phyloP scores from a whole-genome alignment of 2,329 filamentous ascomycete species.

The Monilinia laxa region DNA sequence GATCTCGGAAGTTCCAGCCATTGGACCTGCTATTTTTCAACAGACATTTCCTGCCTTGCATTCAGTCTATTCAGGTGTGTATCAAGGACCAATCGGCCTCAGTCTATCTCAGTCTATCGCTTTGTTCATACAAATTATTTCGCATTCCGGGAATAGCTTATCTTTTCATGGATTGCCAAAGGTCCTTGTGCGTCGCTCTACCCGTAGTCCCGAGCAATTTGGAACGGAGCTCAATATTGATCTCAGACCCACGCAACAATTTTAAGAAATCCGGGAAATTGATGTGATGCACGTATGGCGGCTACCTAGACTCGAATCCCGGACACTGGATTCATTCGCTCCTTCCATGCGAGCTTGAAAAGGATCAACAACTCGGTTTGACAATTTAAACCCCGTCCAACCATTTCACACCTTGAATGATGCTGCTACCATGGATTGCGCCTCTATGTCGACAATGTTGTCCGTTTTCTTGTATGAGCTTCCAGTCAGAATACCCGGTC shows the following conservation, averaged over 20 bases:
- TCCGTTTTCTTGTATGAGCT: not conserved
- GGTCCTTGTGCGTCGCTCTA: not conserved
- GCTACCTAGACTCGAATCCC: not conserved
- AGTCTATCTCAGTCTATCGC: not conserved
- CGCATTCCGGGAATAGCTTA: not conserved
- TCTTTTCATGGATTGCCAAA: conserved; percentile 1
- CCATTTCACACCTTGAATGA: not conserved
- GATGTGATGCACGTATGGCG: not conserved
- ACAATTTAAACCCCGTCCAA: too few relatives aligned
- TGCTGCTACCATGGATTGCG: not conserved
- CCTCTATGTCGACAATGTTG: not conserved
- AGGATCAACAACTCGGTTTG: not conserved
- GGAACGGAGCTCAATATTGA: not conserved
- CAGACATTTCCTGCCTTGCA: not conserved
- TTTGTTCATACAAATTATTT: not conserved
- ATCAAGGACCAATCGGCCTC: conserved; percentile 10
- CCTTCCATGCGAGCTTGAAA: not conserved
- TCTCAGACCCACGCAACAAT: not conserved
- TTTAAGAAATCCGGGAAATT: not conserved
- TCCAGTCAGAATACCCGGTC: not conserved
- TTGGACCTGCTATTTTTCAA: conserved; percentile 3
- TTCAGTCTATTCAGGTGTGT: conserved; percentile 18
- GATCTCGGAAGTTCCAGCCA: conserved; percentile 4
- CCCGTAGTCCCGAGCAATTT: not conserved
- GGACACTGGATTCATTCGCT: not conserved